Evolutionary conservation across 169 alveolate genomes (phyloP).

Genomic region (Babesia microti): DNA sequence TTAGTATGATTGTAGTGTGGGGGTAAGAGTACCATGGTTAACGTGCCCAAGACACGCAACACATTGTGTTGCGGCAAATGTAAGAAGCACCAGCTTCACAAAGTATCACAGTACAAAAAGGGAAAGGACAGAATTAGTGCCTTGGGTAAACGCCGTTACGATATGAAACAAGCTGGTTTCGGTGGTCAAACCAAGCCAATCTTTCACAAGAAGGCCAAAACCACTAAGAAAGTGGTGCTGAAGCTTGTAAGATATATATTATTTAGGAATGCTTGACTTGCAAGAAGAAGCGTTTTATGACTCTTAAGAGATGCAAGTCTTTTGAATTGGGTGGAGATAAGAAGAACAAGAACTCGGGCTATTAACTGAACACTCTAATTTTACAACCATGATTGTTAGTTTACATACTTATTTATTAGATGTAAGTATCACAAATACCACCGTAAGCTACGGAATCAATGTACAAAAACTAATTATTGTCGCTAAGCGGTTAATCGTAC

Average conservation of each 20-base stretch:
- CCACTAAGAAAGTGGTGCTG: constrained; percentile 96
- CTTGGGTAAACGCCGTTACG: constrained; percentile 98
- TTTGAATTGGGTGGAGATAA: constrained; percentile 95
- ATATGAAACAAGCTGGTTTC: constrained; percentile 96
- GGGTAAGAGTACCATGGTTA: constrained; percentile 65
- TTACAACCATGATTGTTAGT: not conserved
- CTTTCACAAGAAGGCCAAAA: constrained; percentile 96
- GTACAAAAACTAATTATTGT: not conserved
- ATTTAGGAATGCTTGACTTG: constrained; percentile 91
- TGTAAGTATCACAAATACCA: constrained; percentile 5
- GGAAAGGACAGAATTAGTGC: constrained; percentile 92
- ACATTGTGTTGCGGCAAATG: constrained; percentile 82
- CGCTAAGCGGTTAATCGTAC: constrained; percentile 24
- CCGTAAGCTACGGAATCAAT: too few relatives aligned
- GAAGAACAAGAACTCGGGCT: constrained; percentile 77
- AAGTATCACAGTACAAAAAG: constrained; percentile 95
- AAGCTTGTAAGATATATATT: constrained; percentile 58
- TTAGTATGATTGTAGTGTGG: not conserved
- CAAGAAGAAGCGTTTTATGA: constrained; percentile 88
- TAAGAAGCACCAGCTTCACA: constrained; percentile 83
- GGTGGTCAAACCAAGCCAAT: constrained; percentile 99
- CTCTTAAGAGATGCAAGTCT: constrained; percentile 97
- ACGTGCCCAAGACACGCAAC: constrained; percentile 82
- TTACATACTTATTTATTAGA: not conserved
- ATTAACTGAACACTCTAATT: constrained; percentile 19